Conservation (phyloP, 2,329 filamentous ascomycete species). For the Scedosporium boydii region DNA sequence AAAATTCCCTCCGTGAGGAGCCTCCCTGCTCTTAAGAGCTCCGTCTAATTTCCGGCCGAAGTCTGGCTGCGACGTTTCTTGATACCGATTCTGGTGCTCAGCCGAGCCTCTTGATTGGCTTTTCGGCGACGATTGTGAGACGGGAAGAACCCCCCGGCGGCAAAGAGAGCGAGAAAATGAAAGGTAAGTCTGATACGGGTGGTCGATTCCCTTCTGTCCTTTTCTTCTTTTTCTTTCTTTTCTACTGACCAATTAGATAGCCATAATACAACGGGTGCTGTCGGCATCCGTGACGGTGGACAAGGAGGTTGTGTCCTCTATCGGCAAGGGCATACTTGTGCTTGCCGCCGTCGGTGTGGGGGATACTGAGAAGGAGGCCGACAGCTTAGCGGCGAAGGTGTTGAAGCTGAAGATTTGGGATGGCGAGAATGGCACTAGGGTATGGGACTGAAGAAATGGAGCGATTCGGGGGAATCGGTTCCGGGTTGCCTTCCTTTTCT, state of each 20-base stretch:
- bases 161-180: conserved; percentile 7
- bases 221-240: not conserved
- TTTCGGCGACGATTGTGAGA: too few relatives aligned
- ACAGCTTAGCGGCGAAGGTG: conserved; percentile 74
- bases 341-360: conserved; percentile 86
- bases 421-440: conserved; percentile 60
- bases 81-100: not conserved
- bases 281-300: conserved; percentile 95
- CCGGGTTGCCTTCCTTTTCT: not conserved
- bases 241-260: conserved; percentile 32
- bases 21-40: not conserved
- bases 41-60: not conserved
- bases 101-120: too few relatives aligned
- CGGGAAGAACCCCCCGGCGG: not conserved
- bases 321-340: conserved; percentile 81
- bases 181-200: conserved; percentile 1
- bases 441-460: conserved; percentile 23
- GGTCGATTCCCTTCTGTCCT: not conserved
- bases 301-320: conserved; percentile 78
- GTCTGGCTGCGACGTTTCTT: not conserved
- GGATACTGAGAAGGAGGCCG: conserved; percentile 81
- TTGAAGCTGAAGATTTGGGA: conserved; percentile 90
- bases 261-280: conserved; percentile 85
- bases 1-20: not conserved
- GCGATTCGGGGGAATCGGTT: not conserved